A percentile compares a stretch with the other conserved stretches of the same genome.
These are phyloP conservation scores for Stagonosporopsis cucurbitacearum DNA, from an alignment of 2,329 filamentous ascomycete genomes.

Conservation along the genomic window DNA sequence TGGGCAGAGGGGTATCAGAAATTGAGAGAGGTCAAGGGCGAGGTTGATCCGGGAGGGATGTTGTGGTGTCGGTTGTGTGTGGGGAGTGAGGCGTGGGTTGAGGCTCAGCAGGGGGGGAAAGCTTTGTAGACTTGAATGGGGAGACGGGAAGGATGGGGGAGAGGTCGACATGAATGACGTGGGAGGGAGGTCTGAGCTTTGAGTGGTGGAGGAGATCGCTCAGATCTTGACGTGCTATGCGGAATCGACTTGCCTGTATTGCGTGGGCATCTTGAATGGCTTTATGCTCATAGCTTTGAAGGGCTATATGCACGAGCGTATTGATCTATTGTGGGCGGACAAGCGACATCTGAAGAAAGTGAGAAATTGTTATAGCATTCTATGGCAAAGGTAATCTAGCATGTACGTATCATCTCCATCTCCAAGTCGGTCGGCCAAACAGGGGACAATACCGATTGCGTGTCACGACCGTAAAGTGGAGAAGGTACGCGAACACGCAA, in stretches of 20 bases:
- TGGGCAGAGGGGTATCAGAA: constrained; percentile 28
- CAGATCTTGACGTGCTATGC: no score
- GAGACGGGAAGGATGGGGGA: not conserved
- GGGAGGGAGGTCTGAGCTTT: not conserved
- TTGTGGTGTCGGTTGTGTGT: constrained; percentile 38
- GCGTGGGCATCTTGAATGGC: no score
- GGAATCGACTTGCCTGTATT: no score
- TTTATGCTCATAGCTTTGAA: no score
- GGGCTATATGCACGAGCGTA: no score
- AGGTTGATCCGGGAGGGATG: constrained; percentile 29
- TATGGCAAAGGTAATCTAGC: not conserved
- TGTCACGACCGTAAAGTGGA: not conserved
- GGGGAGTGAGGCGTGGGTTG: constrained; percentile 35
- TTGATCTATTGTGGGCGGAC: no score
- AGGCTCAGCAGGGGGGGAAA: constrained; percentile 23
- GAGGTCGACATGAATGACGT: not conserved
- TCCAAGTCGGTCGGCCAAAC: not conserved
- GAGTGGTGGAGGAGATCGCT: no score
- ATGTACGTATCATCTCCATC: not conserved
- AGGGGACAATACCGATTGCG: not conserved
- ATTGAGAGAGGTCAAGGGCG: constrained; percentile 28
- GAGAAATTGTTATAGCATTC: not conserved
- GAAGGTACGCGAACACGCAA: not conserved
- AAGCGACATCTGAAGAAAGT: not conserved
- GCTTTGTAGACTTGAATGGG: constrained; percentile 20